Base-by-base conservation (phyloP, 2,329 filamentous ascomycete species). In the Parastagonospora nodorum region DNA sequence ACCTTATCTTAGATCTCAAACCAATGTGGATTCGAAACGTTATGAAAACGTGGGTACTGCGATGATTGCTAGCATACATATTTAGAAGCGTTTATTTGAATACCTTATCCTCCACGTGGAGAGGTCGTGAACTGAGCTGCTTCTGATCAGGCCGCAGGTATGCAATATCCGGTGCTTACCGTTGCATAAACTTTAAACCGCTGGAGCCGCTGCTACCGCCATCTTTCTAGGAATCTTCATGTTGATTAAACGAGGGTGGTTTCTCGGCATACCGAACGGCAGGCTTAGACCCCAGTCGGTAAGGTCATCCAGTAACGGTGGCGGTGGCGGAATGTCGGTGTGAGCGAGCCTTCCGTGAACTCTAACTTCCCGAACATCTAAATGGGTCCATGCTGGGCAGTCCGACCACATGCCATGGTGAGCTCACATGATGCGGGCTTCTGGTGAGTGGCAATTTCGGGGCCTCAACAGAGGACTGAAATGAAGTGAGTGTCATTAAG, bases 221-320 rank as follows among this genome's bases (percentile, higher is more conserved):
- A 40, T 27, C 14, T 8, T 14, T 9, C 24, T 24, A 15, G 19
- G 38, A n/a, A 2, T n/a, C 5, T 28, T 29, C 19, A 24, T 7
- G 8, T 27, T 40, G 10, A 8, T 29, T 11, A 38, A 16, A 16
- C 14, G 15, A 10, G 16, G 38, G 38, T 24, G 5, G 5, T 29
- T 29, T n/a, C 46, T 61, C 63, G 63, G 63, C 46, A 63, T 64
- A 48, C 63, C 63, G 61, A 59, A 42, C 39, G 50, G 48, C 37
- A 47, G 46, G 30, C 42, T 40, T 37, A 31, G 45, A 27, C 48
- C 32, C 12, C 16, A 36, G 29, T 16, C 28, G 28, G 35, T 42
- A 37, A 24, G n/a, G 11, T 15, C 16, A 24, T 27, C 31, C 51
- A 61, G 50, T 59, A 40, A 47, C 44, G 11, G 39, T 50, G 42